Percentiles rank a stretch among this genome's conserved stretches.
phyloP scores from a whole-genome alignment of 108 stramenopile species.

The Cyclotella cryptica region DNA sequence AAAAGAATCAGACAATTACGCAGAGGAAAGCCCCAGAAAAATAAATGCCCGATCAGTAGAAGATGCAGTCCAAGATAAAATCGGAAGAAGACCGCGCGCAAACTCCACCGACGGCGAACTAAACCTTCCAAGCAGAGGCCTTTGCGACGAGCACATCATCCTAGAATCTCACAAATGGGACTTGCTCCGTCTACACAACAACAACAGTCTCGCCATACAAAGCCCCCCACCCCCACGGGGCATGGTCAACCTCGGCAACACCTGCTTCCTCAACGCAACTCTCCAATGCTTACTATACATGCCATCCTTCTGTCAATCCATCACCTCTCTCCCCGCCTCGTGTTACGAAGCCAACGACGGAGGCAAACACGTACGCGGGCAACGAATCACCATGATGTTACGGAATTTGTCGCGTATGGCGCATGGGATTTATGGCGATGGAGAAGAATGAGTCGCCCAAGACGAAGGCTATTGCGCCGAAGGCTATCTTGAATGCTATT shows the following conservation, averaged over 20 bases:
- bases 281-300: conserved; percentile 91
- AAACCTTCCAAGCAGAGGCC: conserved; percentile 78
- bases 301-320: conserved; percentile 88
- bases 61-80: conserved; percentile 74
- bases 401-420: conserved; percentile 61
- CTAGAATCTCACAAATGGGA: conserved; percentile 71
- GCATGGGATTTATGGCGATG: conserved; percentile 51
- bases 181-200: conserved; percentile 42
- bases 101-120: conserved; percentile 86
- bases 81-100: conserved; percentile 73
- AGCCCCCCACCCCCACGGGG: conserved; percentile 67
- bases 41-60: conserved; percentile 69
- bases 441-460: conserved; percentile 44
- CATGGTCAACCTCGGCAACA: conserved; percentile 94
- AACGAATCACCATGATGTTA: conserved; percentile 63
- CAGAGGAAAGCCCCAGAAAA: conserved; percentile 1
- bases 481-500: conserved; percentile 71
- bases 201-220: neutral
- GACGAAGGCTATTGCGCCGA: conserved; percentile 64
- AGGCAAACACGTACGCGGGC: conserved; percentile 53
- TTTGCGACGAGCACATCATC: conserved; percentile 80
- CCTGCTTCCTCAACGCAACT: conserved; percentile 96
- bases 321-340: conserved; percentile 56
- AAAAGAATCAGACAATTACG: neutral
- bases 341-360: conserved; percentile 34